A percentile compares a stretch with the other conserved stretches of the same genome.
Conservation (phyloP, 129 eudicot genomes). For the Helianthus tuberosus region DNA sequence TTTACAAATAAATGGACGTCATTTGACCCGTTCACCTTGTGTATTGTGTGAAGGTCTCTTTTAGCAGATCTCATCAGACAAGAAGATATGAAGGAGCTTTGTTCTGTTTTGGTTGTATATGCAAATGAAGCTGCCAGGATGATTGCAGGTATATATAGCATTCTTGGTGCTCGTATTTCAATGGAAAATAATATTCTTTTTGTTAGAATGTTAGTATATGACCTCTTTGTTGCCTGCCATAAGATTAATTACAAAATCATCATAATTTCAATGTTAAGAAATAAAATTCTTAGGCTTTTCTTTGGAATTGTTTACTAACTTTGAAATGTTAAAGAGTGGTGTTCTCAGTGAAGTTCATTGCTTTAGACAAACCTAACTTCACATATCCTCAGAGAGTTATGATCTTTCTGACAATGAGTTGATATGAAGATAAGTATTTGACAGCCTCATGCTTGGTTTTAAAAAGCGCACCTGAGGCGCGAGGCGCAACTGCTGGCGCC, state of each 20-base stretch:
- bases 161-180: background rate
- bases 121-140: conserved; percentile 80
- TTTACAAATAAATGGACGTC: background rate
- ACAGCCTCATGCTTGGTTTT: background rate
- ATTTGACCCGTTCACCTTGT: background rate
- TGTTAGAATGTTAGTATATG: conserved; percentile 14
- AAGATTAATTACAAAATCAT: background rate
- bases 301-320: conserved; percentile 15
- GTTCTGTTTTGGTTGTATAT: conserved; percentile 83
- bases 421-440: background rate
- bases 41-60: conserved; percentile 65
- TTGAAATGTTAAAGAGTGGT: background rate
- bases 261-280: background rate
- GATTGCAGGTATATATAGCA: conserved; percentile 56
- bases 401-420: background rate
- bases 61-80: conserved; percentile 85
- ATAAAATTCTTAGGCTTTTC: conserved; percentile 2
- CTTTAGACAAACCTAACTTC: background rate
- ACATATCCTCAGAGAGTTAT: background rate
- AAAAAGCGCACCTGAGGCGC: too few species aligned
- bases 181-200: background rate
- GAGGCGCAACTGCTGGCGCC: too few species aligned
- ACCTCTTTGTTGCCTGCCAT: background rate
- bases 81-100: conserved; percentile 83
- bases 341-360: background rate